Conservation (phyloP, 768 basidiomycete species). For the Ramaria sp. region DNA sequence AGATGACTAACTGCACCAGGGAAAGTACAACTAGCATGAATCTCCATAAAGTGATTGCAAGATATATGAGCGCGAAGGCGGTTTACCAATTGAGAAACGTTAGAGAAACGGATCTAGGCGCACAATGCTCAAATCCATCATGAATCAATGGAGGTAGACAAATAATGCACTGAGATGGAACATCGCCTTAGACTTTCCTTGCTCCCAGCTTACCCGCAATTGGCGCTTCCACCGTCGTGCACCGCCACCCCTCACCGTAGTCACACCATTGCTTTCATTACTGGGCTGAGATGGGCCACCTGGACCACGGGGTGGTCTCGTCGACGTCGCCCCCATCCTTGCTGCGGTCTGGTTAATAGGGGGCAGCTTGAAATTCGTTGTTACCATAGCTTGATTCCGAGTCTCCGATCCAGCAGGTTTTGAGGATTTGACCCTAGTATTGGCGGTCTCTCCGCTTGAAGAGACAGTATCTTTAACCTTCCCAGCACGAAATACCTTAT, state of each 20-base stretch:
- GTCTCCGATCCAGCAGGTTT: background rate
- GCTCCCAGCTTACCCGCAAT: slow-evolving; percentile 31
- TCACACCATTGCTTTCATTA: slow-evolving; percentile 12
- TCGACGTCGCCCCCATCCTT: background rate
- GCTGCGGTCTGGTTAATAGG: background rate
- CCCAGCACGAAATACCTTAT: slow-evolving; percentile 13
- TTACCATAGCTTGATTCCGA: background rate
- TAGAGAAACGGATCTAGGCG: too few species aligned
- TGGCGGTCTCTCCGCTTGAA: too few species aligned
- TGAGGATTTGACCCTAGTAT: slow-evolving; percentile 8
- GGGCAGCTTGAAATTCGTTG: background rate
- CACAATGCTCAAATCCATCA: too few species aligned
- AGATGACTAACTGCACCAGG: too few species aligned
- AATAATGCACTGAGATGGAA: background rate
- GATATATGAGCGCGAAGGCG: too few species aligned
- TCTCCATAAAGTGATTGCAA: too few species aligned
- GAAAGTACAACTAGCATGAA: too few species aligned
- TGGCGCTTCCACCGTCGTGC: slow-evolving; percentile 54
- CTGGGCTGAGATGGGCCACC: slow-evolving; percentile 8
- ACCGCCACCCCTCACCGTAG: slow-evolving; percentile 22
- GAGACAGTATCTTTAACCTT: slow-evolving; percentile 8
- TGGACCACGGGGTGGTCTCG: slow-evolving; percentile 11
- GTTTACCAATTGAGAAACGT: too few species aligned
- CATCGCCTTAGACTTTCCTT: background rate
- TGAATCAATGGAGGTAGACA: background rate